Conservation (phyloP, 1,139 yeast species). For the Wickerhamiella infanticola region DNA sequence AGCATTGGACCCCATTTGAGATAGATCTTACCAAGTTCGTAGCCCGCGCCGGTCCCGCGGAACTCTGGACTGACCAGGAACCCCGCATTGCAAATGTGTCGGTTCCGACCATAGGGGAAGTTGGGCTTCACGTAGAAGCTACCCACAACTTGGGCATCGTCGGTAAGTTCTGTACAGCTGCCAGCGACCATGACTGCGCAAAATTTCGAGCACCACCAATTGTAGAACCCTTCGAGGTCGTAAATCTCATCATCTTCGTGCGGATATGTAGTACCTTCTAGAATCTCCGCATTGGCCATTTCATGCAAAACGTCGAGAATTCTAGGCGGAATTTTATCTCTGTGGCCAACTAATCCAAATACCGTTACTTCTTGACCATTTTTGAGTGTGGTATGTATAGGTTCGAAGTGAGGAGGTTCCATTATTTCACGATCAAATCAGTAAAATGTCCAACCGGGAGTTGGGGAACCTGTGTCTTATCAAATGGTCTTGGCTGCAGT, state of each 20-base stretch:
- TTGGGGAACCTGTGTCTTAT: background rate
- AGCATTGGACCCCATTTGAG: slow-evolving; percentile 49
- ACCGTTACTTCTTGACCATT: background rate
- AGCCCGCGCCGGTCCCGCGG: slow-evolving; percentile 48
- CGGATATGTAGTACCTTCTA: slow-evolving; percentile 68
- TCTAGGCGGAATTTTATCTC: slow-evolving; percentile 39
- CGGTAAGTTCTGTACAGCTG: slow-evolving; percentile 11
- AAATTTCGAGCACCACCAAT: slow-evolving; percentile 64
- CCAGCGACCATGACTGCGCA: slow-evolving; percentile 35
- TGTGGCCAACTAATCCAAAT: background rate
- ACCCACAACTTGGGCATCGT: slow-evolving; percentile 34
- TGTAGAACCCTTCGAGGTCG: slow-evolving; percentile 43
- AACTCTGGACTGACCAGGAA: slow-evolving; percentile 42
- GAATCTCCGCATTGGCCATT: slow-evolving; percentile 75
- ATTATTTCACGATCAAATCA: no score
- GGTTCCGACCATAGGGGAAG: slow-evolving; percentile 50
- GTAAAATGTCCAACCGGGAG: no score
- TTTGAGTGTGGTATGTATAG: background rate
- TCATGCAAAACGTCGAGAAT: slow-evolving; percentile 57
- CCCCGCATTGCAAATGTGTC: slow-evolving; percentile 71
- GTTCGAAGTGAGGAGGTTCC: background rate
- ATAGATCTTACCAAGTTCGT: slow-evolving; percentile 44
- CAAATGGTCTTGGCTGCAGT: slow-evolving; percentile 54
- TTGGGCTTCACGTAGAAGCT: slow-evolving; percentile 66
- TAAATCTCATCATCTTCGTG: slow-evolving; percentile 42